Conservation (phyloP, 805 yeast species). For the Blastobotrys americana region DNA sequence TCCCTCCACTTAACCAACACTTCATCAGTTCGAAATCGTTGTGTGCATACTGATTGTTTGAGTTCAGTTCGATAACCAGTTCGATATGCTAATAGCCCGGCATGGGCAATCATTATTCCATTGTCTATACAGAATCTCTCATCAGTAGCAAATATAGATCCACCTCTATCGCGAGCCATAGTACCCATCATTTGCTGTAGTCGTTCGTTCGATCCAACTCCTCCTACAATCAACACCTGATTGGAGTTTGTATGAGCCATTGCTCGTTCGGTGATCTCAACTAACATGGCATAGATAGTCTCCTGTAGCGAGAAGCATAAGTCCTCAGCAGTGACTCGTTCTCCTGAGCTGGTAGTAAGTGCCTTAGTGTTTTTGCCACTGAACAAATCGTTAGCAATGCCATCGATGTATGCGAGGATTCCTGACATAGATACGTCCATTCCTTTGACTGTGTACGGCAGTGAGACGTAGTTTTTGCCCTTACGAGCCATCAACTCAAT, state of each 20-base stretch:
- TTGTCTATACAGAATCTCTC: slow-evolving; percentile 96
- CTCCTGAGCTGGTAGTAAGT: slow-evolving; percentile 32
- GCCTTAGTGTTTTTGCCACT: slow-evolving; percentile 31
- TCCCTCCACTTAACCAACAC: slow-evolving; percentile 88
- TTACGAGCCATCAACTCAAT: slow-evolving; percentile 85
- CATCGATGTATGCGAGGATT: slow-evolving; percentile 76
- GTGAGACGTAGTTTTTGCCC: slow-evolving; percentile 50
- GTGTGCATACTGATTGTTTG: slow-evolving; percentile 77
- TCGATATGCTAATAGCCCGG: slow-evolving; percentile 80
- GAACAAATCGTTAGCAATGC: slow-evolving; percentile 66
- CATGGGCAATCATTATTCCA: slow-evolving; percentile 99
- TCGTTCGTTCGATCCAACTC: slow-evolving; percentile 93
- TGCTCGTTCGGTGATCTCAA: slow-evolving; percentile 95
- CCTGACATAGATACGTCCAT: slow-evolving; percentile 99
- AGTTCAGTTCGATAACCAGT: slow-evolving; percentile 61
- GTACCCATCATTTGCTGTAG: slow-evolving; percentile 94
- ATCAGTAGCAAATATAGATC: slow-evolving; percentile 89
- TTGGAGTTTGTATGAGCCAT: slow-evolving; percentile 92
- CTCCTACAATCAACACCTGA: slow-evolving; percentile 93
- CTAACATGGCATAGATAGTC: slow-evolving; percentile 88
- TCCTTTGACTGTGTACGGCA: slow-evolving; percentile 97
- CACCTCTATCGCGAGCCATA: slow-evolving; percentile 86
- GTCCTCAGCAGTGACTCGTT: slow-evolving; percentile 68
- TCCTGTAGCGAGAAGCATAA: slow-evolving; percentile 91
- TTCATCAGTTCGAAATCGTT: slow-evolving; percentile 90